Evolutionary conservation across 2,329 filamentous ascomycete species (phyloP), one percentile per base, ranked within the genome.

Genomic region (Onygenales sp.): DNA sequence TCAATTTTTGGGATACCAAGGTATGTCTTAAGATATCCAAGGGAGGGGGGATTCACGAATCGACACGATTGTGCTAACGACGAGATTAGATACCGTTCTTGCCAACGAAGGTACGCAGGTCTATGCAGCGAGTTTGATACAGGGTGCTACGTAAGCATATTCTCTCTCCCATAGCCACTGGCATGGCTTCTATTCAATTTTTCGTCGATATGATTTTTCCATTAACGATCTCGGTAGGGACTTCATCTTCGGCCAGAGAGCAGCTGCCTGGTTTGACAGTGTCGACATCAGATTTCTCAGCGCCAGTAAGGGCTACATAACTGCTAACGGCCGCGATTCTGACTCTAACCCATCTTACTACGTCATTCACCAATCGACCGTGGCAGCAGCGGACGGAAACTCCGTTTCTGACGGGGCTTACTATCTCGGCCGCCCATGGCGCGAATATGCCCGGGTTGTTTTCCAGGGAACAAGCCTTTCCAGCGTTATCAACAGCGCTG

Each of bases 161-260:
- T 32, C 36, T 11, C 38, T 32, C 11, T 8, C 13, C 14, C 21
- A 7, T n/a, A 43, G 9, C n/a, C 5, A n/a, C 7, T 4, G 44
- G 13, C 39, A 51, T 36, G 48, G 39, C 14, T 13, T 17, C 14
- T 13, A 32, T 45, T 27, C 31, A 27, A 27, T 27, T 27, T 27
- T 27, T 27, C 21, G 3, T 27, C 21, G 5, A 27, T 27, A 27
- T 27, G 21, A 27, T 27, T 27, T 27, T 27, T 27, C 21, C 21
- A 27, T 27, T 27, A 27, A 27, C 21, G 5, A 27, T 7, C 27
- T 21, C 39, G 38, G 4, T 17, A 62, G 60, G 43, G 81, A 83
- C 60, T 82, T 82, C 61, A 78, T 82, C 58, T 84, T 84, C 62
- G 76, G 81, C 51, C 72, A 80, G 65, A 59, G 72, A 52, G 73